phyloP scores from a whole-genome alignment of 768 basidiomycete genomes.

The Sarcodon aspratus region DNA sequence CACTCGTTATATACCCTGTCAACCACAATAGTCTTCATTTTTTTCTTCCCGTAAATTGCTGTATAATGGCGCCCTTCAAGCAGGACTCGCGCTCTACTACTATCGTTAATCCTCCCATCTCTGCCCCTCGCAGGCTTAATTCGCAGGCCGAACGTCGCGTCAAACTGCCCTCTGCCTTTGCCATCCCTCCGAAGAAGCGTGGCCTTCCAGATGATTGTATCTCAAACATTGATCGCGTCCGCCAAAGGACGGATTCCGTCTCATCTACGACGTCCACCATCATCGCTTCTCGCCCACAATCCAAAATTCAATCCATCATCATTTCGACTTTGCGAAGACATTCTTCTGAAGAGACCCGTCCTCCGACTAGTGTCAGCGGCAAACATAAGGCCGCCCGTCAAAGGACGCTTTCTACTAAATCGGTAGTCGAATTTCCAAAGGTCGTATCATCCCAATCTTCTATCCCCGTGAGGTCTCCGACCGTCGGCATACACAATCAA shows the following conservation, averaged over 20 bases:
- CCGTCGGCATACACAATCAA: background rate
- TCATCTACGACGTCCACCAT: background rate
- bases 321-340: background rate
- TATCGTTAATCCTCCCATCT: background rate
- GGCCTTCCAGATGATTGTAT: background rate
- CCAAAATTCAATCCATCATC: background rate
- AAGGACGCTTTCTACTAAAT: background rate
- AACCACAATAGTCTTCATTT: background rate
- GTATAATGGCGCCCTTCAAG: background rate
- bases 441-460: background rate
- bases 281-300: background rate
- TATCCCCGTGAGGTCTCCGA: background rate
- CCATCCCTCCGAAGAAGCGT: background rate
- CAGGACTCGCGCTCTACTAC: background rate
- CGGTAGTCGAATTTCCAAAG: background rate
- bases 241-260: background rate
- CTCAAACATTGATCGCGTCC: background rate
- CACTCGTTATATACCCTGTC: background rate
- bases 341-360: background rate
- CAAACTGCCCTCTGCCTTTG: background rate
- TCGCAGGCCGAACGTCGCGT: background rate
- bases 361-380: background rate
- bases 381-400: background rate
- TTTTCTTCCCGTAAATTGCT: background rate
- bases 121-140: background rate